Base-by-base conservation (phyloP, 257 asterid genomes). In the Solanum chiquidenum region DNA sequence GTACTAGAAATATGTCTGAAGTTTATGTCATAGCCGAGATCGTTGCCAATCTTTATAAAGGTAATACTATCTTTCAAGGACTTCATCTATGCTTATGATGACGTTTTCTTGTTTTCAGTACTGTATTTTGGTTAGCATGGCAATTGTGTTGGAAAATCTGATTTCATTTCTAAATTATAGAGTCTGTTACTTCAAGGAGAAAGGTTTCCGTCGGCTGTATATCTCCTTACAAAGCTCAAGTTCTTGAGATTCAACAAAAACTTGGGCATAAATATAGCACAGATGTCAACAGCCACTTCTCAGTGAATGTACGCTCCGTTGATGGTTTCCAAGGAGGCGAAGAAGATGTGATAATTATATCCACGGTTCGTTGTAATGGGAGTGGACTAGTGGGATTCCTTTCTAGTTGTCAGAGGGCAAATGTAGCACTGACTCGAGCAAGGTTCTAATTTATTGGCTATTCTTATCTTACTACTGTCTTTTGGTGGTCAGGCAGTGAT, bases 321-420 rank as follows among this genome's bases (percentile, higher is more conserved):
- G 98, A 94, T 89, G 98, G 98, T 31, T 95, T 93, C 83, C 96
- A 95, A 92, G 98, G 98, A 23, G 94, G 97, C 2, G 98, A 94
- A 88, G 94, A 95, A 88, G 98, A 95, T 40, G 75, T 93, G 16
- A 93, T 95, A 6, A 92, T 95, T 31, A 88, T 93, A 74, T 95
- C 98, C 5, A 94, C 96, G 0, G 98, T 93, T 49, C 88, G 94
- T 11, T 89, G 94, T 89, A 95, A 94, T 69, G 90, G 87, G 29
- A 73, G 46, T 20, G 46, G 80, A 73, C n/a, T 9, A 9, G 87
- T 96, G 29, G 96, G 98, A 16, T 95, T 95, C 83, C 95, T 95
- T 31, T 92, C 94, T 77, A 92, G 92, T 87, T 68, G 82, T 66
- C 95, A 93, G 52, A 89, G 98, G 80, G 86, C 94, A 60, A 95